Evolutionary conservation across 1,139 yeast species (phyloP).

Genomic region (Kluyveromyces marxianus): DNA sequence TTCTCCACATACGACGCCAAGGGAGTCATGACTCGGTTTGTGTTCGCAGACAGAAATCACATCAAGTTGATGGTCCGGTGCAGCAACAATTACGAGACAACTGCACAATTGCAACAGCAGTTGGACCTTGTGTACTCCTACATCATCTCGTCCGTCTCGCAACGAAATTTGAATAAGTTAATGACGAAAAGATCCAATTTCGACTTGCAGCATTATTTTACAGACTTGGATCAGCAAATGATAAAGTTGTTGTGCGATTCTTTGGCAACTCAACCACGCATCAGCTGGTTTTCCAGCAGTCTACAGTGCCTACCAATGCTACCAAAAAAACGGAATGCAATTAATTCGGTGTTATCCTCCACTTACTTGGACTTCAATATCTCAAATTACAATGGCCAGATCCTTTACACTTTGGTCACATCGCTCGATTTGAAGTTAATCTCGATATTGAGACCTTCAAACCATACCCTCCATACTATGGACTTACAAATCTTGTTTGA

Average conservation of each 20-base stretch:
- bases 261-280: conserved; percentile 38
- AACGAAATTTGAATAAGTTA: conserved; percentile 61
- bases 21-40: conserved; percentile 33
- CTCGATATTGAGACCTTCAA: conserved; percentile 54
- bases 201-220: conserved; percentile 70
- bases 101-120: conserved; percentile 53
- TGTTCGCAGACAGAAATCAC: conserved; percentile 59
- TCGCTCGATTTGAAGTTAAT: conserved; percentile 49
- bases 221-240: conserved; percentile 32
- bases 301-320: conserved; percentile 49
- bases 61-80: conserved; percentile 70
- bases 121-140: conserved; percentile 71
- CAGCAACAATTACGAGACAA: conserved; percentile 40
- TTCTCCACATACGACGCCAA: conserved; percentile 36
- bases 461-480: conserved; percentile 61
- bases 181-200: conserved; percentile 70
- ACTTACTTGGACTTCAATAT: conserved; percentile 18
- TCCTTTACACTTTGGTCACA: conserved; percentile 56
- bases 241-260: conserved; percentile 25
- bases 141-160: conserved; percentile 70
- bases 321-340: conserved; percentile 38
- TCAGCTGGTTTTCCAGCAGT: conserved; percentile 53
- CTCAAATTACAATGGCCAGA: conserved; percentile 25
- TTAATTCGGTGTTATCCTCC: conserved; percentile 27
- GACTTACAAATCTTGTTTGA: conserved; percentile 60